Evolutionary conservation across 768 basidiomycete genomes (phyloP).

Genomic region (Imleria badia): DNA sequence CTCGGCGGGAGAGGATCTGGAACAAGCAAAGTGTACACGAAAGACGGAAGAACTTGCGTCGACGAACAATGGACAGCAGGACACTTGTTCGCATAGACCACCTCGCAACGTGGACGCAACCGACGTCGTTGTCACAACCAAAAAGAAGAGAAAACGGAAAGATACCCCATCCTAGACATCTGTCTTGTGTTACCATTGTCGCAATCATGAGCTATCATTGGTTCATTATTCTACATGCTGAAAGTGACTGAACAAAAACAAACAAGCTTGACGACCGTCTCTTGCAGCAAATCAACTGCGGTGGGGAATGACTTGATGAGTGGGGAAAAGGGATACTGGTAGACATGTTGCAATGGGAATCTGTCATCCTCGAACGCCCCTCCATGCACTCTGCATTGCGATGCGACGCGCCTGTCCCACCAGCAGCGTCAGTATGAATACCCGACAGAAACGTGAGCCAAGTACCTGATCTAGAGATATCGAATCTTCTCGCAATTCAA

Average conservation of each 20-base stretch:
- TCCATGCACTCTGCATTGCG: constrained; percentile 89
- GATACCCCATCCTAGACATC: constrained; percentile 13
- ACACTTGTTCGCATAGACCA: not conserved
- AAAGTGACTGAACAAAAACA: constrained; percentile 13
- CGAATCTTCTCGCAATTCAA: constrained; percentile 77
- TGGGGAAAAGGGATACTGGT: not conserved
- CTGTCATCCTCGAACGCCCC: constrained; percentile 56
- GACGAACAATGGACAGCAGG: constrained; percentile 2
- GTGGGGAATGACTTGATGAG: constrained; percentile 7
- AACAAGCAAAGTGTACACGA: not conserved
- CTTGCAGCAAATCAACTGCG: constrained; percentile 8
- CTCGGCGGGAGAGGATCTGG: constrained; percentile 2
- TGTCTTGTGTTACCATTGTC: not conserved
- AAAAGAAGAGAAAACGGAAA: constrained; percentile 25
- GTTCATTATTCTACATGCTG: constrained; percentile 28
- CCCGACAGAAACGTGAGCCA: not conserved
- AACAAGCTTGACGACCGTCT: constrained; percentile 7
- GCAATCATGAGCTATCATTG: constrained; percentile 6
- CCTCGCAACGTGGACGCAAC: not conserved
- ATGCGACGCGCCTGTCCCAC: constrained; percentile 69
- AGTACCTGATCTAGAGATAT: constrained; percentile 92
- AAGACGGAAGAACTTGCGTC: not conserved
- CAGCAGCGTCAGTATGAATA: constrained; percentile 5
- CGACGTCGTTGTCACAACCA: not conserved
- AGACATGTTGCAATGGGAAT: constrained; percentile 9